phyloP scores from a whole-genome alignment of 2,329 filamentous ascomycete species.

The Leptoxyphium fumago region DNA sequence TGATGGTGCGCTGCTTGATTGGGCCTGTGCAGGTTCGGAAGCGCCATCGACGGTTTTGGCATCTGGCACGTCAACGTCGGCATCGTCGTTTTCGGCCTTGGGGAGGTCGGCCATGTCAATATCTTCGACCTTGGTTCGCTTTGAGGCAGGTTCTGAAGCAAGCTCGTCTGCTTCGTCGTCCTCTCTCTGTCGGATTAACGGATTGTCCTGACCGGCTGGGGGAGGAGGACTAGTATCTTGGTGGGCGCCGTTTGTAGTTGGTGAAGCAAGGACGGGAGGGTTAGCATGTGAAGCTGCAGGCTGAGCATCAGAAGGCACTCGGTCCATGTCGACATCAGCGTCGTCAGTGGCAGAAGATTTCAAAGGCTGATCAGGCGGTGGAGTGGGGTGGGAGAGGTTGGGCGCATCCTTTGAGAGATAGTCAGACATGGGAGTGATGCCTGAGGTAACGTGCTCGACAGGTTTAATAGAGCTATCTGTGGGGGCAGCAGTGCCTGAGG shows the following conservation, averaged over 20 bases:
- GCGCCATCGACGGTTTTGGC: slow-evolving; percentile 13
- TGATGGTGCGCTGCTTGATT: too few relatives aligned
- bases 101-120: slow-evolving; percentile 10
- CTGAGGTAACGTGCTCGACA: slow-evolving; percentile 26
- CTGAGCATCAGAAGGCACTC: background rate
- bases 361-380: slow-evolving; percentile 27
- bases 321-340: slow-evolving; percentile 14
- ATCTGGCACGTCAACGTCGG: slow-evolving; percentile 7
- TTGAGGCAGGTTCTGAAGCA: slow-evolving; percentile 51
- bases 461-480: slow-evolving; percentile 19
- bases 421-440: slow-evolving; percentile 28
- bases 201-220: background rate
- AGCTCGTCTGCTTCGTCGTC: slow-evolving; percentile 43
- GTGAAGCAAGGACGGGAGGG: slow-evolving; percentile 23
- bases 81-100: background rate
- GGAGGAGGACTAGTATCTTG: background rate
- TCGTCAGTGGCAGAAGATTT: slow-evolving; percentile 12
- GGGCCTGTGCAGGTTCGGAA: slow-evolving; percentile 9
- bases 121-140: slow-evolving; percentile 62
- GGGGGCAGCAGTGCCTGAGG: background rate
- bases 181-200: slow-evolving; percentile 49
- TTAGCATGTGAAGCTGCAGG: background rate
- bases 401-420: slow-evolving; percentile 27
- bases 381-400: slow-evolving; percentile 26
- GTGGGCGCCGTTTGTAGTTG: too few relatives aligned